Evolutionary conservation across 768 basidiomycete genomes (phyloP), one percentile per base, ranked within the genome.

Genomic region (Boletus rex-veris): DNA sequence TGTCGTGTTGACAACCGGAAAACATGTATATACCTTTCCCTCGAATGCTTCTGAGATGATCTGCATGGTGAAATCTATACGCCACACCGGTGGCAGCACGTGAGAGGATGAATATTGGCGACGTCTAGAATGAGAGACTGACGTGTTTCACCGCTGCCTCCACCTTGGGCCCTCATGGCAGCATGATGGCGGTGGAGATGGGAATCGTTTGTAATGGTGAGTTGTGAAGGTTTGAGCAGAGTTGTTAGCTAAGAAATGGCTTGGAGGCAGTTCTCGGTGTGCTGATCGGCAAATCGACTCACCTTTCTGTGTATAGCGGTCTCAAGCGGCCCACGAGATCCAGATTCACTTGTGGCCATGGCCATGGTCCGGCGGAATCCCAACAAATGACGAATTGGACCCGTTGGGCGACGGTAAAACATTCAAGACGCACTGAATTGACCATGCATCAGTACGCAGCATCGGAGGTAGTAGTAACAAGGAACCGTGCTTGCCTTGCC

Each of bases 111-210:
- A 35, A 51, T 64, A 52, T 54, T 50, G 50, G 46, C 26, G 45
- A 53, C 42, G 39, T 37, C 51, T 40, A 43, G 59, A 62, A 55
- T 45, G 57, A 59, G 49, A 36, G 53, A 80, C 87, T 62, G 77
- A 93, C 91, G 91, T 45, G 92, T 89, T 77, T 92, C 91, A 53
- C 84, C 85, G 64, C 77, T 83, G 41, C 79, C 81, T 58, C 80
- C 83, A 51, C 78, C 81, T 69, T 82, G 76, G 41, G 77, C 84
- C 66, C 80, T 80, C 91, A 93, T 93, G 44, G 91, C 77, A 52
- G 80, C 79, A 73, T 93, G 91, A 74, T 92, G 87, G 64, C 87
- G 81, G 71, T 93, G 91, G 73, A 88, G 78, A 81, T 83, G 85
- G 48, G 91, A 92, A 64, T 93, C 87, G 71, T 93, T 93, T 35